Base-by-base conservation (phyloP, 2,329 filamentous ascomycete genomes). In the Phialophora verrucosa region DNA sequence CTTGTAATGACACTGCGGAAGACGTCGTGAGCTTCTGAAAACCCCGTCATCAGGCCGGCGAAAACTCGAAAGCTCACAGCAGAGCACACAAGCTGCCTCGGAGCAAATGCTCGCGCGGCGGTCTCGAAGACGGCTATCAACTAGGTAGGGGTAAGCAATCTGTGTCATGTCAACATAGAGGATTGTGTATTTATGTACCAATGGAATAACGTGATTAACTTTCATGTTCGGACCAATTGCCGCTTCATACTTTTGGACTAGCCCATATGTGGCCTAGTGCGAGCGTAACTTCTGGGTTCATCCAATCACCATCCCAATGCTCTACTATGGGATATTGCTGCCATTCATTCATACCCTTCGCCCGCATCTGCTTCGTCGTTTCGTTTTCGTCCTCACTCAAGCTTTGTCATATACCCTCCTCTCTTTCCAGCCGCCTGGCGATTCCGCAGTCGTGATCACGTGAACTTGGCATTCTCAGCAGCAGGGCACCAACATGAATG, bases 241-340 rank as follows among this genome's bases (percentile, higher is more conserved):
- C 38, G 38, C 23, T n/a, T 20, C 38, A 44, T 17, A 20, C 10
- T 12, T 12, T n/a, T 4, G 7, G 17, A 20, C 38, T 44, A 44
- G 38, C 38, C 38, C 38, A 44, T 7, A n/a, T 51, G 20, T 12
- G 25, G 49, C 8, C 49, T 25, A 29, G 49, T 10, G 49, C 49
- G 49, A 27, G 49, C 25, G 20, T 51, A 27, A 23, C 27, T 51
- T 23, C 14, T 51, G 20, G 20, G 1, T 51, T 51, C 49, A 51
- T 51, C 49, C 49, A 51, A 51, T 5, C 3, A 27, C 20, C 49
- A 51, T 51, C 4, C 49, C 49, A 51, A 51, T 51, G 25, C 49
- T 29, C 25, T 29, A 5, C 17, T 4, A 14, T 27, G 44, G 6
- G 4, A 12, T 3, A 4, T 1, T 27, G 14, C 20, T 51, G 25